These are phyloP conservation scores for Samsoniella hepiali DNA, from an alignment of 2,329 filamentous ascomycete genomes.

Conservation along the genomic window DNA sequence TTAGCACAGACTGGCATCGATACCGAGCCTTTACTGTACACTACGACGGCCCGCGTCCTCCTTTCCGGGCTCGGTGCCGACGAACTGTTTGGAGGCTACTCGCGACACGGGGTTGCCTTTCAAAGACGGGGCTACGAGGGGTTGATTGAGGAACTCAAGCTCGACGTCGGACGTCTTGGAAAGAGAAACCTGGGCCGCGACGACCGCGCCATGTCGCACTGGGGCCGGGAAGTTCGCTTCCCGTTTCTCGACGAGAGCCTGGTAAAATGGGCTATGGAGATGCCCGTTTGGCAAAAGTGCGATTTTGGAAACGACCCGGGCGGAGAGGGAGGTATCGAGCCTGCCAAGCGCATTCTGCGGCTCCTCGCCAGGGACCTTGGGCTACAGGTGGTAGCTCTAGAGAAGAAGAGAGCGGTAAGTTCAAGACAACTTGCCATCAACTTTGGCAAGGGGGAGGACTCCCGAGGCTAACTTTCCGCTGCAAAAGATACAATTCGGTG, in stretches of 20 bases:
- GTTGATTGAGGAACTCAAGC: slow-evolving; percentile 74
- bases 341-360: slow-evolving; percentile 77
- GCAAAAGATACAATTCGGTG: slow-evolving; percentile 72
- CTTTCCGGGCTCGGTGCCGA: slow-evolving; percentile 93
- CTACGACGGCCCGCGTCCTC: slow-evolving; percentile 73
- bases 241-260: slow-evolving; percentile 87
- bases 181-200: slow-evolving; percentile 94
- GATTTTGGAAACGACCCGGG: slow-evolving; percentile 63
- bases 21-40: slow-evolving; percentile 45
- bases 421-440: background rate
- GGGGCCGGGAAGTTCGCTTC: slow-evolving; percentile 84
- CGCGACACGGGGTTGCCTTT: slow-evolving; percentile 76
- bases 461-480: background rate
- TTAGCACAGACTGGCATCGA: slow-evolving; percentile 34
- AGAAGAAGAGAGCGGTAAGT: slow-evolving; percentile 86
- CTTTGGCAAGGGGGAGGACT: background rate
- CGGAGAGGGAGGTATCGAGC: slow-evolving; percentile 52
- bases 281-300: slow-evolving; percentile 80
- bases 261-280: slow-evolving; percentile 72
- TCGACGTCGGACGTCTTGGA: slow-evolving; percentile 82
- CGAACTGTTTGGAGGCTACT: slow-evolving; percentile 93
- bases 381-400: slow-evolving; percentile 67
- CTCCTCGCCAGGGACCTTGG: slow-evolving; percentile 72
- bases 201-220: slow-evolving; percentile 85
- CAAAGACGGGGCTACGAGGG: slow-evolving; percentile 64